Percentiles rank a stretch among this genome's conserved stretches.
phyloP scores from a whole-genome alignment of 495 filamentous ascomycete genomes.

The Bryoglossum gracile region DNA sequence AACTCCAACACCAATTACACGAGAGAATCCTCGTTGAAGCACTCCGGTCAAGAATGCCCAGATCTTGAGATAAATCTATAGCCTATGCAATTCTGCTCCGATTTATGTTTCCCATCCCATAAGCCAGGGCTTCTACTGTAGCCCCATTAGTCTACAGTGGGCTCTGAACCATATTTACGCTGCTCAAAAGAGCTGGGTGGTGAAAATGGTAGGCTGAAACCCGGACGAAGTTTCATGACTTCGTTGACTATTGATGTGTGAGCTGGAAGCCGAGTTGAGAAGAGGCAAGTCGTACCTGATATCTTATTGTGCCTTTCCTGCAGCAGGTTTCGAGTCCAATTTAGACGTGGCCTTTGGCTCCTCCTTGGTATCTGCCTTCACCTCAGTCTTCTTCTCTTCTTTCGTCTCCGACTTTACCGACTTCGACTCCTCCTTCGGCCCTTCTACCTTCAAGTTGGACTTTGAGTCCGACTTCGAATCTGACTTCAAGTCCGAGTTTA shows the following conservation, averaged over 20 bases:
- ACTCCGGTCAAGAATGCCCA: slow-evolving; percentile 11
- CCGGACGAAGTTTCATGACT: no score
- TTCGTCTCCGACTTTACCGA: slow-evolving; percentile 18
- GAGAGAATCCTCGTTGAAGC: slow-evolving; percentile 4
- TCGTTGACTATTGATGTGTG: no score
- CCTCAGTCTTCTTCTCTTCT: slow-evolving; percentile 10
- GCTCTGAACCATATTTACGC: no score
- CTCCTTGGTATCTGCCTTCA: slow-evolving; percentile 24
- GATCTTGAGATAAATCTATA: slow-evolving; percentile 8
- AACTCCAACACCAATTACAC: slow-evolving; percentile 11
- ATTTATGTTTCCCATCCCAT: slow-evolving; percentile 3
- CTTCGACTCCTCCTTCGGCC: slow-evolving; percentile 5
- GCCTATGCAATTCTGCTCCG: slow-evolving; percentile 13
- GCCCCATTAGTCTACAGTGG: slow-evolving; percentile 4
- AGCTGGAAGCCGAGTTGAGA: no score
- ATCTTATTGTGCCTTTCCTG: background rate
- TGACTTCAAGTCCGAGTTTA: background rate
- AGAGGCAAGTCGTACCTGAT: no score
- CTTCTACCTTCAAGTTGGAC: background rate
- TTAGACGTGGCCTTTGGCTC: slow-evolving; percentile 23
- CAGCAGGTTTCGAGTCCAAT: slow-evolving; percentile 12
- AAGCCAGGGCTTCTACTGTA: background rate
- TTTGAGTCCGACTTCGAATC: slow-evolving; percentile 5
- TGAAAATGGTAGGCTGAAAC: no score
- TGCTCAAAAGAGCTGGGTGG: no score